Conservation (phyloP, 331 rosid species). For the Malus hybrid region DNA sequence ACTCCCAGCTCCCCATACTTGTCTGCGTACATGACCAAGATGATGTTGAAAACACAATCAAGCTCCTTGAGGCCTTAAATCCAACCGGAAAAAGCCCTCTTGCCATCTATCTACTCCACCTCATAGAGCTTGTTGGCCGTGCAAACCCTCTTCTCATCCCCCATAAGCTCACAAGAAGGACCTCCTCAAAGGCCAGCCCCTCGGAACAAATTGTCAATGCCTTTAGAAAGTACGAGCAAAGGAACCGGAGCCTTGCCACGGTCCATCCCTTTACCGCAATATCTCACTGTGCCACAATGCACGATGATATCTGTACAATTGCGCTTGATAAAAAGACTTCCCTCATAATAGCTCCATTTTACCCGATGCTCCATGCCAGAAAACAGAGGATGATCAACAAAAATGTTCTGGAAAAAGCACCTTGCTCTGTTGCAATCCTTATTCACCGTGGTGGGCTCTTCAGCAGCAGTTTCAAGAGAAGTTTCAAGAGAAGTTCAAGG, state of each 20-base stretch:
- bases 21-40: constrained; percentile 28
- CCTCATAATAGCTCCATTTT: constrained; percentile 23
- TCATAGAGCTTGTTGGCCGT: constrained; percentile 22
- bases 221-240: constrained; percentile 18
- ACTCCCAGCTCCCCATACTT: constrained; percentile 14
- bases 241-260: background rate
- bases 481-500: background rate
- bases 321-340: constrained; percentile 17
- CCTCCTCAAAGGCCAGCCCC: background rate
- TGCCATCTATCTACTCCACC: constrained; percentile 19
- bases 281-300: constrained; percentile 19
- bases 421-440: constrained; percentile 29
- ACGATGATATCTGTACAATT: constrained; percentile 24
- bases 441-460: constrained; percentile 17
- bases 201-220: constrained; percentile 23
- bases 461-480: background rate
- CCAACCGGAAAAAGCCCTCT: constrained; percentile 26
- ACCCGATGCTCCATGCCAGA: constrained; percentile 4
- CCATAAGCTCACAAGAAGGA: constrained; percentile 3
- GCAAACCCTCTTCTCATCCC: constrained; percentile 19
- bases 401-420: constrained; percentile 21
- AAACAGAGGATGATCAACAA: constrained; percentile 10
- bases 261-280: constrained; percentile 20
- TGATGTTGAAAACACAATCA: constrained; percentile 17
- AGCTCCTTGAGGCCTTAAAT: constrained; percentile 28